These are phyloP conservation scores for Tephrocybe sp. DNA, from an alignment of 768 basidiomycete species.

Conservation along the genomic window DNA sequence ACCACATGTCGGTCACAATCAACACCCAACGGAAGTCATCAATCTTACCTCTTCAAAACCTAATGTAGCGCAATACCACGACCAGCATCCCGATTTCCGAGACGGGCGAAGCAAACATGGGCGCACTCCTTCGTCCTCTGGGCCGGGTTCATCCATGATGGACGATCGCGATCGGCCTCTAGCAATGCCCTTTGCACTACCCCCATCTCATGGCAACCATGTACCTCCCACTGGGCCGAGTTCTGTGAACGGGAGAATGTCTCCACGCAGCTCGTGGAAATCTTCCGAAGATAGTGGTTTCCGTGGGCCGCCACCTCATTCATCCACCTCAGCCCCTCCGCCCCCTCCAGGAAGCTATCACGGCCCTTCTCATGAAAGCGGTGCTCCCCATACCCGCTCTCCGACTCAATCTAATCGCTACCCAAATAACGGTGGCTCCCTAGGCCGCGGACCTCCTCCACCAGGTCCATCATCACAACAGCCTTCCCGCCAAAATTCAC, in stretches of 20 bases:
- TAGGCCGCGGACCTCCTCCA: constrained; percentile 22
- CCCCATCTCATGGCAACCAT: constrained; percentile 24
- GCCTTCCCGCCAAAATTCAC: constrained; percentile 26
- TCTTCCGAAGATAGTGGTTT: constrained; percentile 27
- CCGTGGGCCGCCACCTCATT: constrained; percentile 26
- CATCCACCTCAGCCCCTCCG: constrained; percentile 24
- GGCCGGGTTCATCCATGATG: constrained; percentile 23
- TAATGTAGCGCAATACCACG: constrained; percentile 31
- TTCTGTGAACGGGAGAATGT: constrained; percentile 26
- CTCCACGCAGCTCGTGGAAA: constrained; percentile 35
- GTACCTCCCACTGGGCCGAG: constrained; percentile 16
- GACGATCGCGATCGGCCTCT: constrained; percentile 54
- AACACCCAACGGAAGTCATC: constrained; percentile 52
- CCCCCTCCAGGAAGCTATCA: constrained; percentile 25
- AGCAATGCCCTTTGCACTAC: constrained; percentile 54
- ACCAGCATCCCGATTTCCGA: constrained; percentile 26
- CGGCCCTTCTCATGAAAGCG: constrained; percentile 17
- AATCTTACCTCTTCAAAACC: constrained; percentile 42
- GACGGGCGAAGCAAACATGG: constrained; percentile 27
- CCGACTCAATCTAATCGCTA: constrained; percentile 45
- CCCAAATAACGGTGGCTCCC: constrained; percentile 21
- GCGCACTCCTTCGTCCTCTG: constrained; percentile 8
- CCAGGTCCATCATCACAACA: constrained; percentile 18
- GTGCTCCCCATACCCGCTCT: constrained; percentile 29
- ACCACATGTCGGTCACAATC: constrained; percentile 33